Base-by-base conservation (phyloP, 2,329 filamentous ascomycete genomes). In the Alternaria gansuensis region DNA sequence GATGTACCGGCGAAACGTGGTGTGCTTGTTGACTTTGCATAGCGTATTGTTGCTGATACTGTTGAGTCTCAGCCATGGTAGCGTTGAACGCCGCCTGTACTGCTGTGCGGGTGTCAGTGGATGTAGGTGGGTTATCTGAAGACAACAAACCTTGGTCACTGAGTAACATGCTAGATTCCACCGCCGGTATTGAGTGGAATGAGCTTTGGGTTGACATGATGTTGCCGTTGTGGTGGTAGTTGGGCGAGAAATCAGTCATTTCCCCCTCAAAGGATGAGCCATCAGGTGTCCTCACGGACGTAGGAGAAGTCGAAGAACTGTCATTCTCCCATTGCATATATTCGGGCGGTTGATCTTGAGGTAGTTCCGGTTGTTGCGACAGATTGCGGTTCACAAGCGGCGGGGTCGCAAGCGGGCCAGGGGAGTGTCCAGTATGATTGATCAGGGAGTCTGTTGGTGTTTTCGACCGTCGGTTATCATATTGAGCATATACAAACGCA, bases 271-370 rank as follows among this genome's bases (percentile, higher is more conserved):
- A 76, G 2, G 63, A 62, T 13, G 75, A 71, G 59, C 68, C 64
- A 44, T 77, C 73, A 3, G 75, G 74, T 8, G 75, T 77, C 60
- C 59, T 71, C 21, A 75, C 69, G 58, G 74, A 76, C 11, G 70
- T 75, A 7, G 74, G 74, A 39, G 75, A 77, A 48, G 71, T 66
- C n/a, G 75, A 77, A 7, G 65, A 60, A 51, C 73, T 76, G 49
- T 63, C 69, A 67, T 74, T 67, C 53, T 75, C 71, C 64, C 67
- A 76, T 51, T 68, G 54, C 62, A 74, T 69, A 43, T 71, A 66
- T 34, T 76, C 74, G 21, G 70, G 71, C 14, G 54, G 41, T 14
- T 74, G 68, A n/a, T 73, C 70, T n/a, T 63, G 68, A 17, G 59
- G 54, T 11, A 63, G 63, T 29, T 72, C 68, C 51, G 72, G 72